Evolutionary conservation across 1,284 basidiomycete species (phyloP).

Genomic region (Cutaneotrichosporon sp.): DNA sequence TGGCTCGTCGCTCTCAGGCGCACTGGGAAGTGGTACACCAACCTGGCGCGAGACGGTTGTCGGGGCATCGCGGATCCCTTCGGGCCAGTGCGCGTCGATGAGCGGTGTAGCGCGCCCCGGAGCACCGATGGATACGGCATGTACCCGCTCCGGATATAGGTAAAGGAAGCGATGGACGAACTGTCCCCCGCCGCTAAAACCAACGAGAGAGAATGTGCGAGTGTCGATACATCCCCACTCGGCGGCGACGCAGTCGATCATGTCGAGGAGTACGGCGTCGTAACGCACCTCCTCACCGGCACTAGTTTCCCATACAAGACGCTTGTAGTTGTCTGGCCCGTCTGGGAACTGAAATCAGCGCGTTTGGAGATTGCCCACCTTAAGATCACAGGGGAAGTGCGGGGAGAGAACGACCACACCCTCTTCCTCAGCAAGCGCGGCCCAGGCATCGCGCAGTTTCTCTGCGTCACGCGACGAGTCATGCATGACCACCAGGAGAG

Average conservation of each 20-base stretch:
- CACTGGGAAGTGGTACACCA: neutral
- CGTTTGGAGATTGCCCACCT: slow-evolving; percentile 9
- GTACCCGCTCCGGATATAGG: slow-evolving; percentile 26
- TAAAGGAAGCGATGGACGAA: slow-evolving; percentile 31
- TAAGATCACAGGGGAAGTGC: slow-evolving; percentile 23
- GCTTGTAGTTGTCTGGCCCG: slow-evolving; percentile 30
- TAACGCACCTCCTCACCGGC: slow-evolving; percentile 17
- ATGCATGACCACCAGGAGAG: slow-evolving; percentile 25
- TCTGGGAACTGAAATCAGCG: slow-evolving; percentile 22
- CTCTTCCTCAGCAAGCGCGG: slow-evolving; percentile 18
- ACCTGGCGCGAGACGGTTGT: neutral
- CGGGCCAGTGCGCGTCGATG: slow-evolving; percentile 20
- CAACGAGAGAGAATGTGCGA: slow-evolving; percentile 19
- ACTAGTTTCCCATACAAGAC: slow-evolving; percentile 18
- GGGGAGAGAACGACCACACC: slow-evolving; percentile 24
- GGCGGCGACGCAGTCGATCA: slow-evolving; percentile 21
- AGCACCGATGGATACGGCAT: slow-evolving; percentile 28
- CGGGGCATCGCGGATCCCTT: slow-evolving; percentile 17
- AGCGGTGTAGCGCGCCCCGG: slow-evolving; percentile 26
- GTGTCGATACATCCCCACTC: slow-evolving; percentile 29
- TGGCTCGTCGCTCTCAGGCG: neutral
- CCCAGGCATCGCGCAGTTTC: slow-evolving; percentile 20
- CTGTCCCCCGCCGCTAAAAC: slow-evolving; percentile 30
- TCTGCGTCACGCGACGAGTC: slow-evolving; percentile 25
- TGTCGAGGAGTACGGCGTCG: slow-evolving; percentile 24